phyloP scores from a whole-genome alignment of 805 yeast genomes.

The Saturnispora gosingensis region DNA sequence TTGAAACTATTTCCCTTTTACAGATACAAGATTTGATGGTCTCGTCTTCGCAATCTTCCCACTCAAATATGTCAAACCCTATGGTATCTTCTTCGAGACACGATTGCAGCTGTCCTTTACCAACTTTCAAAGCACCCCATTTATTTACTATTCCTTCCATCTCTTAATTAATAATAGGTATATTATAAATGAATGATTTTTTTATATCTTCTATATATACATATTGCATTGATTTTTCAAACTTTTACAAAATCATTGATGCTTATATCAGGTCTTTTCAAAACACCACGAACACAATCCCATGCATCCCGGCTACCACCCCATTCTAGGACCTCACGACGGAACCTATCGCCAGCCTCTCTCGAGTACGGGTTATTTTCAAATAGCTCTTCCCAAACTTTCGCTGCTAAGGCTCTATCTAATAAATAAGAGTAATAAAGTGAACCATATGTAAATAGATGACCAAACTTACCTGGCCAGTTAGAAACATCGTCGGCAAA shows the following conservation, averaged over 20 bases:
- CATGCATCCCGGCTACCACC: slow-evolving; percentile 92
- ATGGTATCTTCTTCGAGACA: neutral
- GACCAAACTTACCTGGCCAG: slow-evolving; percentile 95
- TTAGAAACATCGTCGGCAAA: slow-evolving; percentile 62
- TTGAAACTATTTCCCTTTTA: slow-evolving; percentile 1
- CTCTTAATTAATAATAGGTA: no score
- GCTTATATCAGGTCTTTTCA: slow-evolving; percentile 28
- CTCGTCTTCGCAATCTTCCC: neutral
- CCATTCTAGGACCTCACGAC: slow-evolving; percentile 68
- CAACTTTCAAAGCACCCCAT: slow-evolving; percentile 3
- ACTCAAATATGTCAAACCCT: slow-evolving; percentile 11
- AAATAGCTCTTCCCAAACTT: slow-evolving; percentile 72
- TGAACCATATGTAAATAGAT: slow-evolving; percentile 86
- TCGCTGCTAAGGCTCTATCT: slow-evolving; percentile 87
- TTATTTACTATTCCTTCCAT: slow-evolving; percentile 6
- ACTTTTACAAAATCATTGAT: slow-evolving; percentile 6
- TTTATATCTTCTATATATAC: neutral
- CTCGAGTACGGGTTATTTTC: slow-evolving; percentile 59
- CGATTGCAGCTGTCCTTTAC: neutral
- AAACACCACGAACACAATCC: slow-evolving; percentile 70
- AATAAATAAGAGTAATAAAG: slow-evolving; percentile 86
- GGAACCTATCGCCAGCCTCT: slow-evolving; percentile 67
- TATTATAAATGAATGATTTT: neutral
- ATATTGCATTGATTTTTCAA: neutral
- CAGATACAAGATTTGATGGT: neutral